A percentile compares a stretch with the other conserved stretches of the same genome.
Conservation (phyloP, 441 rosid species). For the Aquilaria agallochum region DNA sequence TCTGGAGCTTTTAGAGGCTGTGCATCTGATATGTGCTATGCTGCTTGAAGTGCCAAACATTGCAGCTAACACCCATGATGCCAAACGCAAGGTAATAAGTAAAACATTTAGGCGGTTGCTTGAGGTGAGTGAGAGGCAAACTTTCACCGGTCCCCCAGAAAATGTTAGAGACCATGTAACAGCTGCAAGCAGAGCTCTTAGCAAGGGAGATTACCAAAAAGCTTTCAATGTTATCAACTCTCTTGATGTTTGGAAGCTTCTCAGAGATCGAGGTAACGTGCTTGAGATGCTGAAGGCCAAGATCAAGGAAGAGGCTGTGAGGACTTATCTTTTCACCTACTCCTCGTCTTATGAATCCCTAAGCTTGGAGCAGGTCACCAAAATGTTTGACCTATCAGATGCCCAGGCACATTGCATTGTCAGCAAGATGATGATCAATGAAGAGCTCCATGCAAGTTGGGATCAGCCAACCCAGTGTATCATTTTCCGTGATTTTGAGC, state of each 20-base stretch:
- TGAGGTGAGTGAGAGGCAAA: slow-evolving; percentile 58
- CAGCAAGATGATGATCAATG: slow-evolving; percentile 66
- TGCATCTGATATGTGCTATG: slow-evolving; percentile 67
- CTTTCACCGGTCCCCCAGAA: slow-evolving; percentile 63
- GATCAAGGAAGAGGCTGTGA: slow-evolving; percentile 66
- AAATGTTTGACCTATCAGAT: slow-evolving; percentile 54
- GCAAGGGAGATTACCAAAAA: slow-evolving; percentile 51
- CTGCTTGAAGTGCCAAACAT: slow-evolving; percentile 71
- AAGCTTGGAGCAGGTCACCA: slow-evolving; percentile 47
- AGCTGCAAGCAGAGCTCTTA: slow-evolving; percentile 63
- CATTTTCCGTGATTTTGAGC: slow-evolving; percentile 44
- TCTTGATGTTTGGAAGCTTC: slow-evolving; percentile 66
- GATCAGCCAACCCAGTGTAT: slow-evolving; percentile 52
- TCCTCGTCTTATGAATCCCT: slow-evolving; percentile 43
- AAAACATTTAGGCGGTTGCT: slow-evolving; percentile 60
- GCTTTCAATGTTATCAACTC: slow-evolving; percentile 43
- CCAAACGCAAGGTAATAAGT: slow-evolving; percentile 56
- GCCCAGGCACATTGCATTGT: slow-evolving; percentile 42
- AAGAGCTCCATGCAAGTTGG: slow-evolving; percentile 69
- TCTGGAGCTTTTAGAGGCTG: slow-evolving; percentile 73
- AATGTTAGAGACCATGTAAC: slow-evolving; percentile 69
- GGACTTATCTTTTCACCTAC: slow-evolving; percentile 55
- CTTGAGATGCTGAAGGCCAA: slow-evolving; percentile 52
- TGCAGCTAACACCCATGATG: slow-evolving; percentile 54
- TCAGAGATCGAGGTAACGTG: slow-evolving; percentile 33